A percentile compares a stretch with the other conserved stretches of the same genome.
These are phyloP conservation scores for Xerocomus spinulosus DNA, from an alignment of 768 basidiomycete species.

Conservation along the genomic window DNA sequence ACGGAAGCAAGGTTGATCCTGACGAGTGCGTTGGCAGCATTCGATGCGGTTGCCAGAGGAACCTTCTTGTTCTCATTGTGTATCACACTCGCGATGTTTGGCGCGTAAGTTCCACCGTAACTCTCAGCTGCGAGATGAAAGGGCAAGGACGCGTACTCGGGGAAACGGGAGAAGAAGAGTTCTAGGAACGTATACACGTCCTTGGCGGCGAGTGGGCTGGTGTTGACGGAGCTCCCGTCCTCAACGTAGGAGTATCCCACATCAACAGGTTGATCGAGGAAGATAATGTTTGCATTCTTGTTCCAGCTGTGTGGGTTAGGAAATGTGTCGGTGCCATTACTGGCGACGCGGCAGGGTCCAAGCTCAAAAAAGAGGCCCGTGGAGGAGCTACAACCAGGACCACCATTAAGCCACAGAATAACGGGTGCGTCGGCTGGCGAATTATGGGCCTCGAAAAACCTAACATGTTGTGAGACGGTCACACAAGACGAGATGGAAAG, in stretches of 20 bases:
- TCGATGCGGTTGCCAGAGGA: slow-evolving; percentile 38
- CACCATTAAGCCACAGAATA: slow-evolving; percentile 87
- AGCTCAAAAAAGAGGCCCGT: slow-evolving; percentile 90
- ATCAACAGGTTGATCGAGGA: slow-evolving; percentile 73
- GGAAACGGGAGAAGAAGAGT: slow-evolving; percentile 74
- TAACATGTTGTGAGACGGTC: slow-evolving; percentile 23
- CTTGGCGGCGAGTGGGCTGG: slow-evolving; percentile 79
- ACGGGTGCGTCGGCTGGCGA: slow-evolving; percentile 76
- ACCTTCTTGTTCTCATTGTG: slow-evolving; percentile 69
- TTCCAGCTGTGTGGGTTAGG: slow-evolving; percentile 87
- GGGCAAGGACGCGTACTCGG: slow-evolving; percentile 60
- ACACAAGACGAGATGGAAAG: neutral
- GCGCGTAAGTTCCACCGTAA: slow-evolving; percentile 76
- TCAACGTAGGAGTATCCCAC: slow-evolving; percentile 89
- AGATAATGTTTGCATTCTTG: slow-evolving; percentile 55
- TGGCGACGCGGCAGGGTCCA: slow-evolving; percentile 75
- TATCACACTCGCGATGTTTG: slow-evolving; percentile 82
- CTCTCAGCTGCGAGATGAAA: slow-evolving; percentile 83
- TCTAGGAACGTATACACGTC: slow-evolving; percentile 87
- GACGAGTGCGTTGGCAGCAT: slow-evolving; percentile 41
- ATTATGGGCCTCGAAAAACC: slow-evolving; percentile 86
- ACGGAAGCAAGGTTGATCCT: slow-evolving; percentile 80
- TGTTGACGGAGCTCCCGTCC: slow-evolving; percentile 69
- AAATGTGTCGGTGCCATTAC: slow-evolving; percentile 66
- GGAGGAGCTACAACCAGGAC: slow-evolving; percentile 66